phyloP scores from a whole-genome alignment of 2,329 filamentous ascomycete species.

The Aspergillus melleus region DNA sequence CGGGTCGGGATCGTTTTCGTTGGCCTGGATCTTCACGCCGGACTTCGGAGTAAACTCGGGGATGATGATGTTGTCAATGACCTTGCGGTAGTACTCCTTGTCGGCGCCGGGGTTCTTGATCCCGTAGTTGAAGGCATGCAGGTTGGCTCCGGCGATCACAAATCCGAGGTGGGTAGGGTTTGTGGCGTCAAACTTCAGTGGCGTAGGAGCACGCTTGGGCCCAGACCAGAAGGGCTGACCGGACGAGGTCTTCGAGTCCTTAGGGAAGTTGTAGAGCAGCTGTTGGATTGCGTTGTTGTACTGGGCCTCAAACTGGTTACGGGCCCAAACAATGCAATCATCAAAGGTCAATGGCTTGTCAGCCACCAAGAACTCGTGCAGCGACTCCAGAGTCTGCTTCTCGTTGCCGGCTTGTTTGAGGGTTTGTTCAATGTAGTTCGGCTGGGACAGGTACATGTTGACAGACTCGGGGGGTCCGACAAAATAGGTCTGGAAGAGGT shows the following conservation, averaged over 20 bases:
- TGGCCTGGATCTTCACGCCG: conserved; percentile 93
- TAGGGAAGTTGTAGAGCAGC: conserved; percentile 94
- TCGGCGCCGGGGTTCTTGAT: conserved; percentile 80
- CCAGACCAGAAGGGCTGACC: conserved; percentile 97
- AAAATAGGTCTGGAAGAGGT: conserved; percentile 92
- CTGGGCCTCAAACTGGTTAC: conserved; percentile 90
- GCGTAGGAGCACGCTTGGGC: conserved; percentile 91
- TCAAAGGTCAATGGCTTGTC: conserved; percentile 91
- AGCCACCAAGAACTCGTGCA: conserved; percentile 85
- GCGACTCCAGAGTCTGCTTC: conserved; percentile 86
- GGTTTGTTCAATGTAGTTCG: conserved; percentile 83
- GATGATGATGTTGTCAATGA: conserved; percentile 89
- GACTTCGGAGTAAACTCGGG: conserved; percentile 91
- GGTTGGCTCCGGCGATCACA: conserved; percentile 81
- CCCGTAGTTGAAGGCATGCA: conserved; percentile 97
- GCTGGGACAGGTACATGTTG: conserved; percentile 88
- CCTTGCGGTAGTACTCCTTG: conserved; percentile 71
- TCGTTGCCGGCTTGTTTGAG: conserved; percentile 93
- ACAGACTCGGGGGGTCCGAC: conserved; percentile 91
- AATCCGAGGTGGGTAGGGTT: conserved; percentile 88
- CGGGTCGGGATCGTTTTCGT: conserved; percentile 91
- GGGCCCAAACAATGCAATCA: conserved; percentile 95
- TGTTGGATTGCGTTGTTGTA: conserved; percentile 97
- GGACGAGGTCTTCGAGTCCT: conserved; percentile 82
- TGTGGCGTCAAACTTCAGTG: conserved; percentile 81